Evolutionary conservation across 73 alveolate species (phyloP), one percentile per base, ranked within the genome.

Genomic region (Effrenium voratum): DNA sequence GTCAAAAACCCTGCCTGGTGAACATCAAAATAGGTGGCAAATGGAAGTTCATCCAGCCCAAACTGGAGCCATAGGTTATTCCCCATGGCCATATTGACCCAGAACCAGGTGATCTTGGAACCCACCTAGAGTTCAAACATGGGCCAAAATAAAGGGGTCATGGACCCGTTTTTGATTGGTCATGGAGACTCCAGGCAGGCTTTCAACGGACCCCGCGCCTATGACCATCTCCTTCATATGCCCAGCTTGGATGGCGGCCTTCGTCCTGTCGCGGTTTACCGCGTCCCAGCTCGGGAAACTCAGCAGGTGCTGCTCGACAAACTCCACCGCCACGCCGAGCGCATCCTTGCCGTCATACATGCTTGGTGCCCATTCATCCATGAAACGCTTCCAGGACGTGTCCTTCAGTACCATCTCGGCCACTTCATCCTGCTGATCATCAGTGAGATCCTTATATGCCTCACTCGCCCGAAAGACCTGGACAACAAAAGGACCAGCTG

Each of bases 281-380:
- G 85, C 57, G 55, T 40, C 57, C 85, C 85, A 75, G 57, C 26
- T 75, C 40, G 5, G 38, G 43, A 75, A 75, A 55, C 28, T 41
- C 52, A 75, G 2, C 85, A 75, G 26, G 26, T 75, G 85, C 16
- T 38, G 57, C 85, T 75, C 85, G 36, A 75, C 28, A 40, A 75
- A 75, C n/a, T 75, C 85, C 85, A 75, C 85, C 10, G 57, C 85
- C 13, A 41, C 15, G 5, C 40, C 19, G 40, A 75, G 36, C 5
- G 80, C 80, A 46, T 68, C 82, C 40, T 75, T 75, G 16, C 36
- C 85, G 16, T 75, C 85, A 34, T 38, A 75, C 85, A 75, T 75
- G 57, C 57, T 75, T 49, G 85, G 57, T 2, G 85, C 85, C 85
- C 85, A 75, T 19, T 75, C 38, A 16, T 75, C 85, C 85, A 75